Conservation (phyloP, 75 land plant species). For the Pinus taeda region DNA sequence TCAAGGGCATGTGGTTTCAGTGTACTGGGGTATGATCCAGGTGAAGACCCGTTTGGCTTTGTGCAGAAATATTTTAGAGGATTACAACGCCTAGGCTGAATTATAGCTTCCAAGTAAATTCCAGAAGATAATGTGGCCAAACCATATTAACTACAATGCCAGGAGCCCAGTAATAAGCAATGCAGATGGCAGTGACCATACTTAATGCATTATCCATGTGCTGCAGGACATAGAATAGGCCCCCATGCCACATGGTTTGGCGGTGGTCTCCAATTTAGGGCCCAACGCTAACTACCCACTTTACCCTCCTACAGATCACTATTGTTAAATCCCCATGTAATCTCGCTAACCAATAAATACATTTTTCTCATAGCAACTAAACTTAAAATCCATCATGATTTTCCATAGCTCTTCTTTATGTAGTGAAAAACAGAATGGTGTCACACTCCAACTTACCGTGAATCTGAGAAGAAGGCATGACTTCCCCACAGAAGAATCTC, state of each 20-base stretch:
- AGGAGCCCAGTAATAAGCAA: background rate
- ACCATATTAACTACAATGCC: background rate
- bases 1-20: background rate
- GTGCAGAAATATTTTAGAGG: background rate
- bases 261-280: background rate
- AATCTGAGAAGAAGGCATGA: conserved; percentile 77
- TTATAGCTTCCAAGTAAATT: background rate
- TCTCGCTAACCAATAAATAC: background rate
- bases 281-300: background rate
- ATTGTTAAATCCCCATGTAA: background rate
- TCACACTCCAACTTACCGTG: conserved; percentile 34
- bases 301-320: background rate
- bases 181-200: background rate
- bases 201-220: background rate
- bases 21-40: background rate
- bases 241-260: background rate
- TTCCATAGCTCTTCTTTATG: background rate
- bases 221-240: background rate
- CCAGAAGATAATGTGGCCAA: background rate
- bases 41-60: background rate
- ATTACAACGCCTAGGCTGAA: background rate
- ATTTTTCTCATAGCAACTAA: background rate
- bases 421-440: background rate
- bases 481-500: conserved; percentile 82
- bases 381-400: background rate